Base-by-base conservation (phyloP, 176 grass and related monocot species). In the Hordeum marinum region DNA sequence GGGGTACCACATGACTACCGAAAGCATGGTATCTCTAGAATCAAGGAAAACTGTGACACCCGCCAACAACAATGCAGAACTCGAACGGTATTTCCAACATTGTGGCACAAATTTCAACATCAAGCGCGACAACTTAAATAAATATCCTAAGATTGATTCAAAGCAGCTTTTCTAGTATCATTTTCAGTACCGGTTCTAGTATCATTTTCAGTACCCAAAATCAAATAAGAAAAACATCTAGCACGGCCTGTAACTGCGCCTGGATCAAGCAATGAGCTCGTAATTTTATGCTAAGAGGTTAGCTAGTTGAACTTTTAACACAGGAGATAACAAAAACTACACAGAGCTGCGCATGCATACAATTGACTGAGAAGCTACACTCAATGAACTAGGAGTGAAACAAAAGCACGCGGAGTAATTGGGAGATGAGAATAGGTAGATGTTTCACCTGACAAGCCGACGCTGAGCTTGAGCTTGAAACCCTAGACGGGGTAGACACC, bases 281-380 rank as follows among this genome's bases (percentile, higher is more conserved):
- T 90, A 90, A 90, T 87, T 90, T 90, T 79, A 87, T 90, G 89
- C 68, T 83, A 52, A 43, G 2, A 59, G n/a, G 27, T 23, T 26
- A 45, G 55, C 9, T 71, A 39, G 25, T 5, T 29, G 21, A 59
- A 79, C 43, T 31, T 35, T 9, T 35, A 77, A 25, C 79, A 79
- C 64, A 0, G 17, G 11, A 7, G 45, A 66, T 59, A 74, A 61
- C 69, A 54, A 23, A 61, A 25, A 78, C 57, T 24, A 64, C 9
- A 48, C 69, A 27, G 14, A 69, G 43, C 35, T 78, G 18, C 18
- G 57, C 23, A 64, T 9, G 2, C 35, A 24, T n/a, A 57, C 24
- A 58, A 45, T 17, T 79, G 34, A 58, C 43, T 36, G 34, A 10
- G 48, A 55, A 46, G 42, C 15, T 72, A 10, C 18, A 66, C 13